Evolutionary conservation across 2,329 filamentous ascomycete genomes (phyloP).

Genomic region (Curvularia lunata): DNA sequence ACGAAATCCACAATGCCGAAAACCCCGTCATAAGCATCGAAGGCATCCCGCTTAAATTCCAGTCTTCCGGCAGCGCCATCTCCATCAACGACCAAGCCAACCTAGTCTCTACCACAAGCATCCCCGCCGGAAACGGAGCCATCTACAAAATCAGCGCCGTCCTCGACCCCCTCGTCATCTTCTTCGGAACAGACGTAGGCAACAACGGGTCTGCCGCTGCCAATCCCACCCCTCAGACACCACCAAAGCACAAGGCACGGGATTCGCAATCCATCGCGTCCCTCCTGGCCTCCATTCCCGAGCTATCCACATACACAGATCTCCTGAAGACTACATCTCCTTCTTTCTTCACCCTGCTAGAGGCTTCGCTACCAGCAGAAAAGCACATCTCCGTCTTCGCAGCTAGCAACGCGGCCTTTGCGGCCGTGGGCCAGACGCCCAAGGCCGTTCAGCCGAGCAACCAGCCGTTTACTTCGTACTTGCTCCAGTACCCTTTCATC

Average conservation of each 20-base stretch:
- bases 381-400: slow-evolving; percentile 5
- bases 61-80: neutral
- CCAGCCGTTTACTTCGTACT: neutral
- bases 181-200: neutral
- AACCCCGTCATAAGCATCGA: slow-evolving; percentile 1
- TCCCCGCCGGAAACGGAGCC: slow-evolving; percentile 1
- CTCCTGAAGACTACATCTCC: neutral
- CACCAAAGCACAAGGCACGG: neutral
- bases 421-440: neutral
- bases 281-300: neutral
- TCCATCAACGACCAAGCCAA: slow-evolving; percentile 4
- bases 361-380: neutral
- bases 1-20: neutral
- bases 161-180: neutral
- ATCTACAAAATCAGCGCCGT: slow-evolving; percentile 6
- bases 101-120: neutral
- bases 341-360: neutral
- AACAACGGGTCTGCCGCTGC: neutral
- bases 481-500: slow-evolving; percentile 1
- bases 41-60: slow-evolving; percentile 1
- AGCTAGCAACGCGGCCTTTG: neutral
- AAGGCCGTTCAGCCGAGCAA: neutral
- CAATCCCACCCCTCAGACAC: neutral
- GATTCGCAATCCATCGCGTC: neutral
- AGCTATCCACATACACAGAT: neutral